These are phyloP conservation scores for Penicillium expansum DNA, from an alignment of 2,329 filamentous ascomycete species.

Conservation along the genomic window DNA sequence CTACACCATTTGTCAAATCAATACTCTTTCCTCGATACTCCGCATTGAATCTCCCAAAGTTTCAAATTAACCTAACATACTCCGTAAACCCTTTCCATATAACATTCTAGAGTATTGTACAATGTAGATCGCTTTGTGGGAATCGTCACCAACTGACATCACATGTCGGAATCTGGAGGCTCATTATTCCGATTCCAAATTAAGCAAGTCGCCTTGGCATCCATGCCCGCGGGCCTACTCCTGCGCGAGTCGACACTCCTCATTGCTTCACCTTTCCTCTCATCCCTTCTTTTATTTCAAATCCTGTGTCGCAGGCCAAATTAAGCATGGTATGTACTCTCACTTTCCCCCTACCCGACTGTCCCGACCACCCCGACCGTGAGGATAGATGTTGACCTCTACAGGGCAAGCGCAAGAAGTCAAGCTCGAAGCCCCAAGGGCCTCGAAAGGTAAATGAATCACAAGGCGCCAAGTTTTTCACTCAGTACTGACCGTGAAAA, in stretches of 20 bases:
- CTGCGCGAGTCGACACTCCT: slow-evolving; percentile 16
- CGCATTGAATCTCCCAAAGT: not conserved
- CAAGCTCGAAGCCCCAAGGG: slow-evolving; percentile 74
- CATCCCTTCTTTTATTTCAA: not conserved
- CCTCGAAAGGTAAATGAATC: slow-evolving; percentile 68
- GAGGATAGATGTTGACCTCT: not conserved
- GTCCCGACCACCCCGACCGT: not conserved
- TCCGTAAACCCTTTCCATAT: not conserved
- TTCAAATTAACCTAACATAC: not conserved
- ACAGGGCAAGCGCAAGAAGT: slow-evolving; percentile 89
- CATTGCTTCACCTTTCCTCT: slow-evolving; percentile 9
- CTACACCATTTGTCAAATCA: too few relatives aligned
- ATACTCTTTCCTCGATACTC: not conserved
- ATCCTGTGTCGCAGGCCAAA: not conserved
- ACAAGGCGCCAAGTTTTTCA: not conserved
- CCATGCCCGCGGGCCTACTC: not conserved
- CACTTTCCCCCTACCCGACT: not conserved
- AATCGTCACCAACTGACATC: slow-evolving; percentile 1
- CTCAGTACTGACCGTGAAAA: slow-evolving; percentile 14
- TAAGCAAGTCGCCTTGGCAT: slow-evolving; percentile 4
- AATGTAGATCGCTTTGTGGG: not conserved
- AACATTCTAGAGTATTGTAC: not conserved
- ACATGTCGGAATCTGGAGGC: slow-evolving; percentile 9
- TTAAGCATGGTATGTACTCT: slow-evolving; percentile 14
- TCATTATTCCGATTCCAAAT: slow-evolving; percentile 15